Evolutionary conservation across 2,329 filamentous ascomycete species (phyloP).

Genomic region (Aspergillus costaricaensis): DNA sequence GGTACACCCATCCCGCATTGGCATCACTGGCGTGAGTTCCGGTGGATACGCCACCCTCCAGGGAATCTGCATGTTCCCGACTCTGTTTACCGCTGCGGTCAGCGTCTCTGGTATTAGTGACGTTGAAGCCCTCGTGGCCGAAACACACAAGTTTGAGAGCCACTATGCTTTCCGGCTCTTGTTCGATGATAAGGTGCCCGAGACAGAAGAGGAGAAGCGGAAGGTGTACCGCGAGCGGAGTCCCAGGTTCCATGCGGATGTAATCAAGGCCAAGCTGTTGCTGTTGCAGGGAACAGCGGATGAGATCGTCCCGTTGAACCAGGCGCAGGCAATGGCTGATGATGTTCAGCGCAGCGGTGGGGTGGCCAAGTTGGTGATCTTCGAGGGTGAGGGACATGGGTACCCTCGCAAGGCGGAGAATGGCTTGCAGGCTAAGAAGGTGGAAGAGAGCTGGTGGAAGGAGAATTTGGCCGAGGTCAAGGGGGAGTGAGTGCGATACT

Average conservation of each 20-base stretch:
- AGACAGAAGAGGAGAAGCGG: slow-evolving; percentile 47
- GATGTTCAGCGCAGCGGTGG: slow-evolving; percentile 47
- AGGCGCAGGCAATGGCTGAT: slow-evolving; percentile 56
- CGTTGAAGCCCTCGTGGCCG: slow-evolving; percentile 47
- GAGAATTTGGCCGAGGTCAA: neutral
- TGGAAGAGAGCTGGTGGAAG: neutral
- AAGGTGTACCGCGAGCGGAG: slow-evolving; percentile 44
- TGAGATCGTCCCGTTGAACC: slow-evolving; percentile 60
- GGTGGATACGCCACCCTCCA: slow-evolving; percentile 59
- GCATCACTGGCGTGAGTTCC: slow-evolving; percentile 55
- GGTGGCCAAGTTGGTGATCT: slow-evolving; percentile 52
- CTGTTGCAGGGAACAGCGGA: slow-evolving; percentile 60
- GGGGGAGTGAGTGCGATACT: too few species aligned
- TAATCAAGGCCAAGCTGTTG: slow-evolving; percentile 54
- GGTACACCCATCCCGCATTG: slow-evolving; percentile 44
- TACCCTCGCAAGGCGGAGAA: slow-evolving; percentile 21
- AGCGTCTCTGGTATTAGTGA: slow-evolving; percentile 56
- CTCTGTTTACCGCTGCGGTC: slow-evolving; percentile 53
- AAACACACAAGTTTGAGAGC: slow-evolving; percentile 60
- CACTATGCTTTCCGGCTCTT: slow-evolving; percentile 54
- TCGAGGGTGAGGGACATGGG: slow-evolving; percentile 55
- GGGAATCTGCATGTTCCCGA: slow-evolving; percentile 50
- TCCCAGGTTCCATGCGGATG: slow-evolving; percentile 51
- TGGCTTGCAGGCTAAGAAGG: neutral
- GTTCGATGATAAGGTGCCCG: slow-evolving; percentile 37